Evolutionary conservation across 2,329 filamentous ascomycete genomes (phyloP).

Genomic region (Pseudogymnoascus sp.): DNA sequence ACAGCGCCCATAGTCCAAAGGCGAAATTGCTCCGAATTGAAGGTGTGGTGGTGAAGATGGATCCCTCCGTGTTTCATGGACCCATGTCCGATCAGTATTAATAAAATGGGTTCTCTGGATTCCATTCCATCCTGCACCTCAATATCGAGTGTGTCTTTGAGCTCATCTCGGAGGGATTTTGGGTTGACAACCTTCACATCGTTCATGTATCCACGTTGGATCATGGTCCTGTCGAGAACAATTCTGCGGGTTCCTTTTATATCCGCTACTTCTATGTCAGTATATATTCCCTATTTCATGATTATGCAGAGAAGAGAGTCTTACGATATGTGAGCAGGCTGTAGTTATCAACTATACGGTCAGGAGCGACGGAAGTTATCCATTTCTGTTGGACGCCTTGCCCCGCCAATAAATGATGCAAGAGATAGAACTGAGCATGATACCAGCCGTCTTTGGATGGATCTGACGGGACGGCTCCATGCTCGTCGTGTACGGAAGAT

Average conservation of each 20-base stretch:
- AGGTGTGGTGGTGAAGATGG: not conserved
- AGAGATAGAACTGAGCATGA: not conserved
- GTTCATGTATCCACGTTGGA: not conserved
- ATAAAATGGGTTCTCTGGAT: not conserved
- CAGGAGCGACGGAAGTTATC: not conserved
- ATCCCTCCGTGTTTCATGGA: conserved; percentile 5
- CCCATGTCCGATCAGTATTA: not conserved
- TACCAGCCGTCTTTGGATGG: not conserved
- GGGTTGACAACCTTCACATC: not conserved
- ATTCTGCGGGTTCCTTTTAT: not conserved
- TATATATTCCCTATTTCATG: not conserved
- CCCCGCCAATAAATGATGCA: not conserved
- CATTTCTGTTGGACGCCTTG: not conserved
- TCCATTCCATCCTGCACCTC: conserved; percentile 2
- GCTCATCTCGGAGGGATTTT: not conserved
- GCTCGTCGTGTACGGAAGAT: not conserved
- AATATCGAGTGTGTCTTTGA: not conserved
- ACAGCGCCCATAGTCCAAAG: not conserved
- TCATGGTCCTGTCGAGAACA: not conserved
- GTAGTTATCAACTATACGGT: not conserved
- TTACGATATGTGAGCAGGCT: not conserved
- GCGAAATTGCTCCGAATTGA: not conserved
- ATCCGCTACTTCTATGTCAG: not conserved
- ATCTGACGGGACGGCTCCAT: not conserved
- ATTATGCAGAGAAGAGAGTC: not conserved